phyloP scores from a whole-genome alignment of 2,329 filamentous ascomycete genomes.

The Pseudocercospora musae region DNA sequence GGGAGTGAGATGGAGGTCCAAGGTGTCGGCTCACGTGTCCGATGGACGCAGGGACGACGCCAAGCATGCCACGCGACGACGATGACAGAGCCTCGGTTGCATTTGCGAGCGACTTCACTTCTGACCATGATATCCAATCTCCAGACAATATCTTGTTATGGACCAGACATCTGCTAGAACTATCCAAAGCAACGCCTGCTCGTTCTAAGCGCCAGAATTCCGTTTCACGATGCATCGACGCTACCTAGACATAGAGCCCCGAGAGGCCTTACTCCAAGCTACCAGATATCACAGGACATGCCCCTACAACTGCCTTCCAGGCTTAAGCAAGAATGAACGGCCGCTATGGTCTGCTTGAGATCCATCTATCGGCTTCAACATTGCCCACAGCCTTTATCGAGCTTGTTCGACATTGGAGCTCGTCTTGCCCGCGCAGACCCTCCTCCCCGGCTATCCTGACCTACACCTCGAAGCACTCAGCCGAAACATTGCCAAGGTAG shows the following conservation, averaged over 20 bases:
- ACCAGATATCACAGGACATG: background rate
- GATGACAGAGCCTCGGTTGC: background rate
- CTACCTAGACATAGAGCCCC: too few relatives aligned
- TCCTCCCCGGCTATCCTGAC: background rate
- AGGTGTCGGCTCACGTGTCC: background rate
- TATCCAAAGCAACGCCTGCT: too few relatives aligned
- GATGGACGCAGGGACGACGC: background rate
- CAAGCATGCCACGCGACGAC: background rate
- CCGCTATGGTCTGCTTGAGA: background rate
- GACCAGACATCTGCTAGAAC: too few relatives aligned
- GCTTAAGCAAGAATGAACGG: background rate
- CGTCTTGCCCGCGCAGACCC: background rate
- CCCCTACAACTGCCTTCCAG: background rate
- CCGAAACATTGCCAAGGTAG: background rate
- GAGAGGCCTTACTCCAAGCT: background rate
- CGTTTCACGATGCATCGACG: too few relatives aligned
- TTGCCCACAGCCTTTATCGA: background rate
- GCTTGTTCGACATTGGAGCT: background rate
- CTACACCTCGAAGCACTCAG: too few relatives aligned
- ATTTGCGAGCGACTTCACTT: background rate
- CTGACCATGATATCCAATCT: background rate
- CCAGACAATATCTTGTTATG: too few relatives aligned
- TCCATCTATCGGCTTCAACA: background rate
- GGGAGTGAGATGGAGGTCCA: background rate
- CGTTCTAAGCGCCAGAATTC: background rate